These are phyloP conservation scores for Vanrija humicola DNA, from an alignment of 1,284 basidiomycete genomes.

Conservation along the genomic window DNA sequence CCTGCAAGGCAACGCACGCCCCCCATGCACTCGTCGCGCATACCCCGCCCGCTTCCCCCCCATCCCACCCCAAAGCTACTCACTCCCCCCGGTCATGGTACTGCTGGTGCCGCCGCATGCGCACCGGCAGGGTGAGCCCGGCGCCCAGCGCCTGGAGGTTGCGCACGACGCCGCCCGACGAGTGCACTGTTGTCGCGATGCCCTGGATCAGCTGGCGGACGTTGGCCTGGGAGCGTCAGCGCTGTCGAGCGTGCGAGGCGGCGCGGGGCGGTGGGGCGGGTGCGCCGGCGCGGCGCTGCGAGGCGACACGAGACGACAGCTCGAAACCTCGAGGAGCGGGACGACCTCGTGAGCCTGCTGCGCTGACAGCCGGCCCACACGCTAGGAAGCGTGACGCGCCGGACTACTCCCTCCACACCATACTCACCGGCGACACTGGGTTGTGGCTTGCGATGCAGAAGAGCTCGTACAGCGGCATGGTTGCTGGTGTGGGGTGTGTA, in stretches of 20 bases:
- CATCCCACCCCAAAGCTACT: slow-evolving; percentile 21
- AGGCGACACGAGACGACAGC: too few relatives aligned
- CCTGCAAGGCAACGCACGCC: too few relatives aligned
- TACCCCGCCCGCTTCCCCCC: neutral
- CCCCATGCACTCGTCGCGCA: too few relatives aligned
- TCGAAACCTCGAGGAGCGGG: too few relatives aligned
- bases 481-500: slow-evolving; percentile 1
- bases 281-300: too few relatives aligned
- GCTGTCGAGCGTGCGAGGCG: neutral
- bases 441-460: slow-evolving; percentile 50
- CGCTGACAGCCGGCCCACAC: too few relatives aligned
- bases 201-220: slow-evolving; percentile 43
- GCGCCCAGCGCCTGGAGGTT: slow-evolving; percentile 43
- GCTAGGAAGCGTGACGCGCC: too few relatives aligned
- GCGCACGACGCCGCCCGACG: slow-evolving; percentile 45
- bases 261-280: too few relatives aligned
- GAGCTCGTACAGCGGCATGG: slow-evolving; percentile 49
- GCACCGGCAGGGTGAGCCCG: slow-evolving; percentile 37
- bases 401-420: neutral
- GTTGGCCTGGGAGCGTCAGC: slow-evolving; percentile 32
- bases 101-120: slow-evolving; percentile 46
- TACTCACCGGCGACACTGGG: slow-evolving; percentile 42
- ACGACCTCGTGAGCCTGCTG: too few relatives aligned
- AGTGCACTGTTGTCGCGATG: slow-evolving; percentile 39
- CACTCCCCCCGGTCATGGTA: slow-evolving; percentile 47